Evolutionary conservation across 306 rosid species (phyloP), one percentile per base, ranked within the genome.

Genomic region (Datisca glomerata): DNA sequence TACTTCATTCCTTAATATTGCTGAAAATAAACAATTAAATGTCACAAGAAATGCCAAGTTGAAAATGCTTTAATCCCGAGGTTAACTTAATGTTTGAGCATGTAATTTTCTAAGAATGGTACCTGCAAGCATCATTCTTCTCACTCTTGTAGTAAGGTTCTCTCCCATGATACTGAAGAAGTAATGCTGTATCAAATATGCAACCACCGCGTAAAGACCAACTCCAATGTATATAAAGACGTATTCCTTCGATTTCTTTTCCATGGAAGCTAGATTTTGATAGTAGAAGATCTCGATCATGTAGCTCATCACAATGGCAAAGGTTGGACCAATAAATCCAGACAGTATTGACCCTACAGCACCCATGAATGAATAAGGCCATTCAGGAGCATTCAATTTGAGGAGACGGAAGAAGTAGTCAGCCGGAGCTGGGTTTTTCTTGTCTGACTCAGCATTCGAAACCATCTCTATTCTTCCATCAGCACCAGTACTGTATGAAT

Each of bases 381-480:
- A 80, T 46, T 85, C 96, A 11, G 96, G 96, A 48, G 89, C 76
- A 69, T 85, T 85, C 93, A 85, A 74, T 63, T 85, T 85, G 7
- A 81, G 89, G 23, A 85, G 89, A 46, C 96, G 75, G 93, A 93
- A 85, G 66, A 85, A 85, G 49, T 93, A 85, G 69, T 85, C 69
- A 3, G 93, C 93, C n/a, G 95, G 95, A 16, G 95, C 95, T 1
- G 84, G 80, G 53, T 78, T 84, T 46, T 66, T 79, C 70, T 60
- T 64, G n/a, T 84, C 95, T 0, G 86, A 79, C 60, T 84, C 95
- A 1, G 93, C 95, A 41, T 84, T 84, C 7, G 95, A 84, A 33
- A 79, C 71, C 95, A 84, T 79, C 84, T 84, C 95, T 19, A 84
- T 79, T 41, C 95, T 74, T 12, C 95, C 95, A 42, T 84, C 95